These are phyloP conservation scores for Coemansia sp. DNA, from an alignment of 192 early-diverging fungal species.

Conservation along the genomic window DNA sequence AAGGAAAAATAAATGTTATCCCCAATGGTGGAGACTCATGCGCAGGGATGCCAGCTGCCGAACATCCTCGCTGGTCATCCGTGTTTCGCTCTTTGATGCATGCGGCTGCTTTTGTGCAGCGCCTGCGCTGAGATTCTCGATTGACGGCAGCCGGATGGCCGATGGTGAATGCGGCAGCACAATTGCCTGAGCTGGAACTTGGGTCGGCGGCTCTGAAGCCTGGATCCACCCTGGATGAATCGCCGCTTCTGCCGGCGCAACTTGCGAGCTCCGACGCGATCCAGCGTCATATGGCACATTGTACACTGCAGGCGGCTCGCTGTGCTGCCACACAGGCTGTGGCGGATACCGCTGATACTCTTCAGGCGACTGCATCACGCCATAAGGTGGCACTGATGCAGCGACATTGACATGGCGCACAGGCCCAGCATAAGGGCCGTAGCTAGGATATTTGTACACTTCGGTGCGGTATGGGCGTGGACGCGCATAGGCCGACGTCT, in stretches of 20 bases:
- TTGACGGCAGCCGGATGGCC: conserved; percentile 27
- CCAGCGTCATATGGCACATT: not conserved
- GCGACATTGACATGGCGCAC: conserved; percentile 36
- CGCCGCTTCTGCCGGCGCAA: not conserved
- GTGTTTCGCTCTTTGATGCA: conserved; percentile 5
- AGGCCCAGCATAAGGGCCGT: conserved; percentile 41
- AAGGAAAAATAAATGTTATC: conserved; percentile 4
- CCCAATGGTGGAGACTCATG: conserved; percentile 32
- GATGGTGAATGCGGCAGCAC: conserved; percentile 12
- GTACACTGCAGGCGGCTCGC: conserved; percentile 31
- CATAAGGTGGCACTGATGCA: conserved; percentile 3
- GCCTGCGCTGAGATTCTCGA: conserved; percentile 21
- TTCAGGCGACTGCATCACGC: not conserved
- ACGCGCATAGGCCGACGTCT: conserved; percentile 22
- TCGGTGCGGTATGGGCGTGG: conserved; percentile 32
- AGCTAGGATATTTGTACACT: conserved; percentile 42
- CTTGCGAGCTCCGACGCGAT: conserved; percentile 7
- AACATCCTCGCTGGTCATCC: conserved; percentile 52
- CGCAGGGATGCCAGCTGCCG: conserved; percentile 46
- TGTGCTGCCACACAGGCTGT: conserved; percentile 44
- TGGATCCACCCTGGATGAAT: conserved; percentile 6
- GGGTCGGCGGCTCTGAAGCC: not conserved
- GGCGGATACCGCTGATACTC: conserved; percentile 1
- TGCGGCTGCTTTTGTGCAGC: conserved; percentile 6
- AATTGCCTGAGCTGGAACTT: not conserved